A percentile compares a stretch with the other conserved stretches of the same genome.
These are phyloP conservation scores for Tulasnella sp. DNA, from an alignment of 768 basidiomycete species.

Conservation along the genomic window DNA sequence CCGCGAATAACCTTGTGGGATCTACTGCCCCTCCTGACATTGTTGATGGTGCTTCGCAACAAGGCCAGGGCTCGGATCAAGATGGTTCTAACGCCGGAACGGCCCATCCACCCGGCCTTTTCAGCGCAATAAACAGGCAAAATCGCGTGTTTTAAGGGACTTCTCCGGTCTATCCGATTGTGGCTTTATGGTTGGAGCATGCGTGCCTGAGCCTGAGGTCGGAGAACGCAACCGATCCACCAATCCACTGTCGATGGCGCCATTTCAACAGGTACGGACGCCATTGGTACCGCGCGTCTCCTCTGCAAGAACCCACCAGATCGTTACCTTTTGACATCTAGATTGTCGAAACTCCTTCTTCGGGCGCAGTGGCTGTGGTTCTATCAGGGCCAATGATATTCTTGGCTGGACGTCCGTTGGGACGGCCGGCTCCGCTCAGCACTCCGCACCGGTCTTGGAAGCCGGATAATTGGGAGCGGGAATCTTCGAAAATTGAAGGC, in stretches of 20 bases:
- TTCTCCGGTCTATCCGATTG: neutral
- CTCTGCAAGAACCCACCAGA: neutral
- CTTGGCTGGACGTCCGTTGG: neutral
- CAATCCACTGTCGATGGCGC: constrained; percentile 11
- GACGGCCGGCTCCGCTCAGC: neutral
- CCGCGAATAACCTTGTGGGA: neutral
- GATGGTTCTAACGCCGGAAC: neutral
- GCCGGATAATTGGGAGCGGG: neutral
- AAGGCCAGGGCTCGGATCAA: neutral
- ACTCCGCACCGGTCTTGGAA: neutral
- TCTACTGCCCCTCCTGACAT: neutral
- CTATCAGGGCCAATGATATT: neutral
- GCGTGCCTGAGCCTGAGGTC: neutral
- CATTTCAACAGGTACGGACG: neutral
- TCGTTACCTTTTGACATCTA: neutral
- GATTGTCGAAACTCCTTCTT: neutral
- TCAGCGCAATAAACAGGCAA: neutral
- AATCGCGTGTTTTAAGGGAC: neutral
- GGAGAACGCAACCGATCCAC: constrained; percentile 7
- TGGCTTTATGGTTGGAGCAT: neutral
- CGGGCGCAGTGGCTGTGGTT: neutral
- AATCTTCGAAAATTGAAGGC: neutral
- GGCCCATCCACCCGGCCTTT: neutral
- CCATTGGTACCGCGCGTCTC: constrained; percentile 14
- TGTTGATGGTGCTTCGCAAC: neutral